phyloP scores from a whole-genome alignment of 345 rosid genomes.

The Reutealis trisperma region DNA sequence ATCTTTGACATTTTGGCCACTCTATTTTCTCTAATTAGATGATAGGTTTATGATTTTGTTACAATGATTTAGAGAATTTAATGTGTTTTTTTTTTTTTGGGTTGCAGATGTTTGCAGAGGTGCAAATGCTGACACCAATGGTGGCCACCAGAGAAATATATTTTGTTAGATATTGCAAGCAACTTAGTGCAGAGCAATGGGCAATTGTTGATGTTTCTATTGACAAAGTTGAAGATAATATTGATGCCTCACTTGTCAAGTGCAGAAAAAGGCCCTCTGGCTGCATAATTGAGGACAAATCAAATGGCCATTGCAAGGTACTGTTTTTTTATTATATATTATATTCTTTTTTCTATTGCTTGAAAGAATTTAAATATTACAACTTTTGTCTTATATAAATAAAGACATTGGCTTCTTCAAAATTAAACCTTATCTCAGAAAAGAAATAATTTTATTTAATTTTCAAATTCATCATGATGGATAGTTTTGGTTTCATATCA shows the following conservation, averaged over 20 bases:
- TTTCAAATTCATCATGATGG: too few relatives aligned
- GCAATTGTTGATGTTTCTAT: slow-evolving; percentile 88
- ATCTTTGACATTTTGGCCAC: neutral
- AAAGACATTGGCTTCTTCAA: neutral
- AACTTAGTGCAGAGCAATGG: slow-evolving; percentile 83
- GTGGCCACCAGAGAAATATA: slow-evolving; percentile 93
- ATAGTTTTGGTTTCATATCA: too few relatives aligned
- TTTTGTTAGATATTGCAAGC: slow-evolving; percentile 78
- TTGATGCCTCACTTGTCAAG: slow-evolving; percentile 78
- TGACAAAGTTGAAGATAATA: slow-evolving; percentile 76
- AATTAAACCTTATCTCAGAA: too few relatives aligned
- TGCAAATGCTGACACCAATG: slow-evolving; percentile 91
- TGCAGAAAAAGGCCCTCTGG: slow-evolving; percentile 97
- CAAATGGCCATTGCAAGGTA: slow-evolving; percentile 94
- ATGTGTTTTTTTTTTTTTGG: too few relatives aligned
- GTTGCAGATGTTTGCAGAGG: slow-evolving; percentile 94
- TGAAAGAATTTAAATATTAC: neutral
- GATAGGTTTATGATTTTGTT: too few relatives aligned
- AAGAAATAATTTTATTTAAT: too few relatives aligned
- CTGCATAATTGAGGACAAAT: slow-evolving; percentile 85
- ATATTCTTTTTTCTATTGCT: neutral
- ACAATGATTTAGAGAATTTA: too few relatives aligned
- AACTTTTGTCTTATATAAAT: neutral
- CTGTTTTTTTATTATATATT: neutral
- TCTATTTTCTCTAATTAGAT: neutral